Evolutionary conservation across 2,329 filamentous ascomycete genomes (phyloP).

Genomic region (Metarhizium brunneum): DNA sequence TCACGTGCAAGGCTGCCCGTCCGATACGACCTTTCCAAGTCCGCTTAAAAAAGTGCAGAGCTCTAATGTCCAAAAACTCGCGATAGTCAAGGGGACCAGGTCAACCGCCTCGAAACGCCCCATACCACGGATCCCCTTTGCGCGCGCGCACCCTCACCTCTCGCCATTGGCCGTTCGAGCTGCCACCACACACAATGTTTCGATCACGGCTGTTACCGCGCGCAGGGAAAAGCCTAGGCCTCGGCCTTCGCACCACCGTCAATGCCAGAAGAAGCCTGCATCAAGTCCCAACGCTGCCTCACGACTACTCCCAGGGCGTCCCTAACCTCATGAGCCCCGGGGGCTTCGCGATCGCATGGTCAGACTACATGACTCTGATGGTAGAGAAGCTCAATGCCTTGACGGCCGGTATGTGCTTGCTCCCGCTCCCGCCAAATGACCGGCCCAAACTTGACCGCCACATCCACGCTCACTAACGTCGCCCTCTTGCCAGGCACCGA

Average conservation of each 20-base stretch:
- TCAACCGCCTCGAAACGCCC: neutral
- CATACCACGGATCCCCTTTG: neutral
- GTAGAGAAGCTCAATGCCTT: conserved; percentile 67
- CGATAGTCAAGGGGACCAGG: neutral
- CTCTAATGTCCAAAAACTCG: neutral
- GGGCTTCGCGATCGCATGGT: conserved; percentile 72
- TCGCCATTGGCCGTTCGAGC: neutral
- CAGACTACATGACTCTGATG: conserved; percentile 67
- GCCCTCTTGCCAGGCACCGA: conserved; percentile 44
- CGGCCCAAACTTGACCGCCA: conserved; percentile 7
- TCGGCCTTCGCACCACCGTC: conserved; percentile 24
- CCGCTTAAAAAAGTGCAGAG: neutral
- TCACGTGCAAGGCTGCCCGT: neutral
- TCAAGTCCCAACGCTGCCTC: conserved; percentile 34
- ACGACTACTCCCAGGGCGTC: conserved; percentile 44
- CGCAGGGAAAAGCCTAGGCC: conserved; percentile 26
- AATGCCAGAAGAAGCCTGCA: conserved; percentile 34
- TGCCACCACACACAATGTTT: conserved; percentile 29
- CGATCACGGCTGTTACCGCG: conserved; percentile 44
- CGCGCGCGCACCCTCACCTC: neutral
- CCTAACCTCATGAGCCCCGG: conserved; percentile 60
- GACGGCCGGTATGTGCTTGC: conserved; percentile 52
- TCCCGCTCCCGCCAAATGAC: neutral
- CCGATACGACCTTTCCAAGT: neutral
- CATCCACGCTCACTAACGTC: neutral